Base-by-base conservation (phyloP, 2,329 filamentous ascomycete genomes). In the Hymenoscyphus fraxineus region DNA sequence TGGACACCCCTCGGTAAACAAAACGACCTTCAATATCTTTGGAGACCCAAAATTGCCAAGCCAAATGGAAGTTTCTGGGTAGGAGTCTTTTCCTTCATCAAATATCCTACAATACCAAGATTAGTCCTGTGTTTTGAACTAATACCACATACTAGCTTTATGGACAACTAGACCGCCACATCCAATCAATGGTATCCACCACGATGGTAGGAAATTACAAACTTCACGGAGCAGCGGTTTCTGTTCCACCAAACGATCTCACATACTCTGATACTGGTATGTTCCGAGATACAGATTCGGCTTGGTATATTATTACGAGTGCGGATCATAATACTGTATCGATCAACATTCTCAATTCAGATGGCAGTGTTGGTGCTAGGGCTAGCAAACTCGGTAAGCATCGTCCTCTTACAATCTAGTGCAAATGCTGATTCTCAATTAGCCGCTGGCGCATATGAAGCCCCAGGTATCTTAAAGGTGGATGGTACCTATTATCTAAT, bases 241-340 rank as follows among this genome's bases (percentile, higher is more conserved):
- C 74, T 31, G 70, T 79, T 1, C 78, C 77, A 3, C 77, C 77
- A 15, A 74, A 73, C 59, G 69, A 70, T 54, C 78, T 78, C 67
- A 73, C 74, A 1, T 79, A 79, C 63, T 77, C 75, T 1, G 77
- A 79, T 59, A 78, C 77, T 6, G 78, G 77, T 9, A 79, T 79
- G 75, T 79, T 78, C 63, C 65, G 70, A 13, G 78, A 79, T 62
- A 39, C 58, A 38, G 64, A 62, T 56, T 35, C 69, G 5, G 76
- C 73, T 10, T 79, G 75, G 74, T 79, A 77, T 62, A 70, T 78
- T 40, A 70, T 79, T 22, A 78, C 78, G 1, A 75, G 72, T 35
- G 77, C 77, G 9, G 77, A 78, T 68, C 76, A 78, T 69, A 79
- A 80, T 65, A 77, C 69, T 15, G 73, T 79, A 16, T 76, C 79